phyloP scores from a whole-genome alignment of 352 stramenopile genomes.

The Phytophthora pistaciae region DNA sequence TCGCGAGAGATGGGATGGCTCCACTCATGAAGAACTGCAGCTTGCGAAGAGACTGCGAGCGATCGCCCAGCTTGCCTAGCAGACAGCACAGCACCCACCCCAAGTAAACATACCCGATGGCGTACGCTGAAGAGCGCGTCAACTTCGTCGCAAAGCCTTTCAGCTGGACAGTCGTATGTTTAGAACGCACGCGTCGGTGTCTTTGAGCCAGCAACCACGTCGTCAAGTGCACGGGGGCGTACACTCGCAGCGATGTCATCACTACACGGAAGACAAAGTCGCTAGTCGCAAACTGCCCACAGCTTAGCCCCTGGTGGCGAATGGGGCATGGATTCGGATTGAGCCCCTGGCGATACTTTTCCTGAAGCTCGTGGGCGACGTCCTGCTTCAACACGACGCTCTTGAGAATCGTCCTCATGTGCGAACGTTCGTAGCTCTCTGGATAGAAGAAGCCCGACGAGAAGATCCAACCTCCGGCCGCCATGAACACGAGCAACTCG shows the following conservation, averaged over 20 bases:
- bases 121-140: constrained; percentile 10
- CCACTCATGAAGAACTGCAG: constrained; percentile 58
- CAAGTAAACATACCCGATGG: constrained; percentile 19
- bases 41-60: constrained; percentile 23
- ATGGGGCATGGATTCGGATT: constrained; percentile 22
- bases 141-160: constrained; percentile 16
- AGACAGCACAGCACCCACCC: constrained; percentile 15
- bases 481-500: constrained; percentile 21
- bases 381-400: constrained; percentile 10
- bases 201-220: constrained; percentile 14
- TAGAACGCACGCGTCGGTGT: constrained; percentile 10
- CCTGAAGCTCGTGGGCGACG: constrained; percentile 11
- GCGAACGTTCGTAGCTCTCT: constrained; percentile 22
- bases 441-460: constrained; percentile 22
- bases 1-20: constrained; percentile 47
- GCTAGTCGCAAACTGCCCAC: constrained; percentile 9
- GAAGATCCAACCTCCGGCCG: constrained; percentile 21
- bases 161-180: constrained; percentile 2
- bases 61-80: constrained; percentile 18
- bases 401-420: constrained; percentile 25
- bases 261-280: constrained; percentile 18
- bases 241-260: constrained; percentile 12
- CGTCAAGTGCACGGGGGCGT: constrained; percentile 17
- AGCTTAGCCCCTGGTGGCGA: constrained; percentile 10
- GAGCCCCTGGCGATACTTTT: constrained; percentile 11